Conservation (phyloP, 2,329 filamentous ascomycete genomes). For the Calonectria naviculata region DNA sequence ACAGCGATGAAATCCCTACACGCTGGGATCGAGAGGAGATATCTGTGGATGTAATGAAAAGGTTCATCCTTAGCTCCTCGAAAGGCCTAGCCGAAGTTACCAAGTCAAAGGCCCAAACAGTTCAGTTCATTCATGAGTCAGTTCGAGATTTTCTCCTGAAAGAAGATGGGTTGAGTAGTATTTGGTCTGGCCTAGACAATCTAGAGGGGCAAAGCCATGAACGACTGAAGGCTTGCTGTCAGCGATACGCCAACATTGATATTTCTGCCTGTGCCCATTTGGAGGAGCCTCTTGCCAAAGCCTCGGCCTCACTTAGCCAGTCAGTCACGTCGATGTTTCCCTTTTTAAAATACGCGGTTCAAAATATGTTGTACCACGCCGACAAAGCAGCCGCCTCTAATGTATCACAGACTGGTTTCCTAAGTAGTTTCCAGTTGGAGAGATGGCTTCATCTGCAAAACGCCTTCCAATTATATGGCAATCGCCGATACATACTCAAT, state of each 20-base stretch:
- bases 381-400: no score
- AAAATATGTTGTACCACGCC: no score
- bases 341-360: neutral
- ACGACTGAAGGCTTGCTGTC: neutral
- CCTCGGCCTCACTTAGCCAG: neutral
- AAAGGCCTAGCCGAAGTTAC: conserved; percentile 1
- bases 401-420: no score
- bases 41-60: neutral
- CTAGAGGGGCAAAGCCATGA: neutral
- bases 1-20: no score
- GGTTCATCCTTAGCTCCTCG: neutral
- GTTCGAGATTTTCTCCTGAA: neutral
- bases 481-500: no score
- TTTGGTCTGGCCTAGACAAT: neutral
- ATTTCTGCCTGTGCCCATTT: neutral
- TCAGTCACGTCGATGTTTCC: neutral
- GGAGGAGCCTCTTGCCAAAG: no score
- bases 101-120: neutral
- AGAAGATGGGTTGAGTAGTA: neutral
- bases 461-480: no score
- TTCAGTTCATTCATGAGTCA: conserved; percentile 7
- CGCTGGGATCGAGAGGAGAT: neutral
- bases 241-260: neutral
- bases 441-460: no score
- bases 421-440: no score